Conservation (phyloP, 345 rosid genomes). For the Eucalyptus brandiana region DNA sequence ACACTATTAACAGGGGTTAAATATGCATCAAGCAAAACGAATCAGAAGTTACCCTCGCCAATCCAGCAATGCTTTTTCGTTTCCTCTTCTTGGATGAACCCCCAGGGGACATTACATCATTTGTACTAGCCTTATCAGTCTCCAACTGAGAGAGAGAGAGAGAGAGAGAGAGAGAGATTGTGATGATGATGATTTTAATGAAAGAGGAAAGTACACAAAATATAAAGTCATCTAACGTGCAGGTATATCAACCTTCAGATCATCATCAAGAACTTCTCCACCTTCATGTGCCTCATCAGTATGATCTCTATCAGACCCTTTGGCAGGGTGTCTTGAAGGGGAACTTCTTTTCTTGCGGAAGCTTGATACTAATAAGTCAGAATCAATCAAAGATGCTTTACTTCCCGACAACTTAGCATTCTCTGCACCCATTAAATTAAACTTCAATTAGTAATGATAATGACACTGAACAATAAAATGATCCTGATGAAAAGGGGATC, state of each 20-base stretch:
- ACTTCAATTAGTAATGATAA: conserved; percentile 6
- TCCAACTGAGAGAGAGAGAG: conserved; percentile 16
- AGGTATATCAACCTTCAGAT: conserved; percentile 40
- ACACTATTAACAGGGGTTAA: not conserved
- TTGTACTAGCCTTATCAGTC: conserved; percentile 15
- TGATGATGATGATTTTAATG: not conserved
- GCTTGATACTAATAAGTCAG: conserved; percentile 22
- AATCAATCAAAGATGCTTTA: conserved; percentile 10
- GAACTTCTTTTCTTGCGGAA: conserved; percentile 23
- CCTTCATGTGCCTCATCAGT: conserved; percentile 27
- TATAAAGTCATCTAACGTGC: not conserved
- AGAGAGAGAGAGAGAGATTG: not conserved
- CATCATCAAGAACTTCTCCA: conserved; percentile 32
- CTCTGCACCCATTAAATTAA: conserved; percentile 8
- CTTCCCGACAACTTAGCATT: conserved; percentile 15
- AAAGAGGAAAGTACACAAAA: not conserved
- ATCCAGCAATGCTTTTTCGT: conserved; percentile 60
- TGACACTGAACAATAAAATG: conserved; percentile 2
- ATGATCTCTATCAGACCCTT: conserved; percentile 26
- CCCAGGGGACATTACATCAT: conserved; percentile 30
- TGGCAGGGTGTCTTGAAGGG: conserved; percentile 21
- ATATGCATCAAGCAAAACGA: not conserved
- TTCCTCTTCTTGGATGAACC: conserved; percentile 61
- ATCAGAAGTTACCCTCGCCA: conserved; percentile 46
- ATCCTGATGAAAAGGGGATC: not conserved